phyloP scores from a whole-genome alignment of 495 filamentous ascomycete species.

The Penicillium crystallinum region DNA sequence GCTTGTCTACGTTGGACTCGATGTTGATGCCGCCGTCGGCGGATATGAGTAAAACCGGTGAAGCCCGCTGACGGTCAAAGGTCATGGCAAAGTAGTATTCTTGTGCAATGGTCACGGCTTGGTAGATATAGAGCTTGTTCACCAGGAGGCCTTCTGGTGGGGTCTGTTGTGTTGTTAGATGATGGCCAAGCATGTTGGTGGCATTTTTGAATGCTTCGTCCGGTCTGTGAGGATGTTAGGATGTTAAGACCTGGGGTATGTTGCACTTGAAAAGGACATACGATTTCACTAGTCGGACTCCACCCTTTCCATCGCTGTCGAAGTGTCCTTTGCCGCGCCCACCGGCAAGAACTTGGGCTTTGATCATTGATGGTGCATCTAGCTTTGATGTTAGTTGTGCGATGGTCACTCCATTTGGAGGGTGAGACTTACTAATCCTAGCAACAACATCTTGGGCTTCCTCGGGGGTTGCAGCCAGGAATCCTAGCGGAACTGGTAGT shows the following conservation, averaged over 20 bases:
- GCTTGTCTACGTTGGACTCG: slow-evolving; percentile 24
- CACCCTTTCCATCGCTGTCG: slow-evolving; percentile 28
- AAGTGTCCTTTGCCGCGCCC: slow-evolving; percentile 30
- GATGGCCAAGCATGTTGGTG: slow-evolving; percentile 29
- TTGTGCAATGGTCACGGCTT: slow-evolving; percentile 21
- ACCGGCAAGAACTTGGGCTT: slow-evolving; percentile 30
- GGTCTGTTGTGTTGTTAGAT: slow-evolving; percentile 31
- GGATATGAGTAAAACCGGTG: slow-evolving; percentile 28
- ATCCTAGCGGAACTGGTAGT: slow-evolving; percentile 26
- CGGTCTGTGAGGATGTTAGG: slow-evolving; percentile 13
- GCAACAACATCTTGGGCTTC: slow-evolving; percentile 23
- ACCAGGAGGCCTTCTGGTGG: slow-evolving; percentile 25
- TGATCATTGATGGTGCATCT: slow-evolving; percentile 29
- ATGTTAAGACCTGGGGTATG: not conserved
- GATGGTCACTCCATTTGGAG: not conserved
- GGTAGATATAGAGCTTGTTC: slow-evolving; percentile 32
- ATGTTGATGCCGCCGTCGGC: slow-evolving; percentile 27
- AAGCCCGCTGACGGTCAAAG: slow-evolving; percentile 26
- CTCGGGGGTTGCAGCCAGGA: slow-evolving; percentile 18
- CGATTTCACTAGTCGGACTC: slow-evolving; percentile 27
- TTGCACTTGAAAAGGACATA: slow-evolving; percentile 1
- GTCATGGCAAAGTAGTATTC: slow-evolving; percentile 34
- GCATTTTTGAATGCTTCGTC: slow-evolving; percentile 27
- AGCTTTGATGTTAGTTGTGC: not conserved
- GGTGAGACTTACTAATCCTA: slow-evolving; percentile 12